Conservation (phyloP, 495 filamentous ascomycete species). For the Penicillium salamii region DNA sequence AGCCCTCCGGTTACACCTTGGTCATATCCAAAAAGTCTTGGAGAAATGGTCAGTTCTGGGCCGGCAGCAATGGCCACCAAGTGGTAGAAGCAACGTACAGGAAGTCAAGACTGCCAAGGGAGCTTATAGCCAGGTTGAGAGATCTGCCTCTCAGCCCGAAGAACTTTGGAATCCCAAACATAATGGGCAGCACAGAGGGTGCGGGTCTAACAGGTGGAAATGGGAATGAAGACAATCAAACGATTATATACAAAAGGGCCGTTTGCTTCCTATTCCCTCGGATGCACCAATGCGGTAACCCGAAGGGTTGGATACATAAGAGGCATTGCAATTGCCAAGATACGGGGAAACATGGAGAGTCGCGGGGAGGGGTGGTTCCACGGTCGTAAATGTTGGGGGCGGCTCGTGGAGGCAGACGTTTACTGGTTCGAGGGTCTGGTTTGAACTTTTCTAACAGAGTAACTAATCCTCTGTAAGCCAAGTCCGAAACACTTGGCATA, state of each 20-base stretch:
- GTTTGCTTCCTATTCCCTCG: background rate
- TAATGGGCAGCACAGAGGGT: constrained; percentile 17
- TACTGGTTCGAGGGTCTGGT: constrained; percentile 10
- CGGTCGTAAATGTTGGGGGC: constrained; percentile 13
- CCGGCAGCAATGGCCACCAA: background rate
- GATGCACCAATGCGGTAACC: constrained; percentile 26
- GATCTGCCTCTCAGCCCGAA: constrained; percentile 61
- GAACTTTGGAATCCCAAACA: constrained; percentile 46
- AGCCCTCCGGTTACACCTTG: constrained; percentile 58
- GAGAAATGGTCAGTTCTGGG: background rate
- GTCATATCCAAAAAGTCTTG: constrained; percentile 53
- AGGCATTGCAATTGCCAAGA: constrained; percentile 19
- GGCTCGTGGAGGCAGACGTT: constrained; percentile 6
- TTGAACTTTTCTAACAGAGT: background rate
- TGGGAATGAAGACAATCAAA: constrained; percentile 6
- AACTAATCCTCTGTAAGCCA: background rate
- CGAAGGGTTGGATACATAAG: constrained; percentile 9
- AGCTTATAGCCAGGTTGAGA: constrained; percentile 64
- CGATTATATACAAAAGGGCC: constrained; percentile 20
- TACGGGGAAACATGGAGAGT: constrained; percentile 15
- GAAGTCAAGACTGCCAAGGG: constrained; percentile 68
- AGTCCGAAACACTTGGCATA: constrained; percentile 2
- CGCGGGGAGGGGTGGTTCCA: constrained; percentile 16
- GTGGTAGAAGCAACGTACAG: constrained; percentile 28
- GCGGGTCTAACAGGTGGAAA: constrained; percentile 7